A percentile compares a stretch with the other conserved stretches of the same genome.
These are phyloP conservation scores for Populus nigra DNA, from an alignment of 345 rosid species.

Conservation along the genomic window DNA sequence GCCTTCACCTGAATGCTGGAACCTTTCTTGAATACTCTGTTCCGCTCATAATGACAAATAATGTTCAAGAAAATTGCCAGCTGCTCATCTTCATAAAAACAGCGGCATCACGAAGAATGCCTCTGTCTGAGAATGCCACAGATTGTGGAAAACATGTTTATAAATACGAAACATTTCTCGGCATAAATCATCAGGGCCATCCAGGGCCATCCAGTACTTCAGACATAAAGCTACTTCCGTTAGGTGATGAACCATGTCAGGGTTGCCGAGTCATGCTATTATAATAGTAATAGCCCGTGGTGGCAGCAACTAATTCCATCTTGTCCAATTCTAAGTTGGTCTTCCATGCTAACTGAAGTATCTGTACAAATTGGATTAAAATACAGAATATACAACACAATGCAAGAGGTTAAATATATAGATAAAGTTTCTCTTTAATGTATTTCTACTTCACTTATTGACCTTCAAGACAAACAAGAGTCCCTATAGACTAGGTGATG, in stretches of 20 bases:
- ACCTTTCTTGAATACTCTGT: conserved; percentile 76
- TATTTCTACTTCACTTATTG: background rate
- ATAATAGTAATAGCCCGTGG: conserved; percentile 66
- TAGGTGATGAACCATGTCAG: conserved; percentile 27
- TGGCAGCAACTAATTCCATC: conserved; percentile 82
- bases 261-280: conserved; percentile 44
- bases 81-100: conserved; percentile 43
- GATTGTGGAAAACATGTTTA: conserved; percentile 59
- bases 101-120: conserved; percentile 48
- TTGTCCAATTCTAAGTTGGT: conserved; percentile 70
- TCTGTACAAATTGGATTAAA: conserved; percentile 21
- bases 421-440: background rate
- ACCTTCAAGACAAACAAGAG: background rate
- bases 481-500: background rate
- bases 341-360: conserved; percentile 14
- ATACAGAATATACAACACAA: conserved; percentile 12
- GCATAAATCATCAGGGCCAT: conserved; percentile 50
- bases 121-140: conserved; percentile 48
- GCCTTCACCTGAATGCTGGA: conserved; percentile 53
- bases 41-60: conserved; percentile 73
- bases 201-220: conserved; percentile 52
- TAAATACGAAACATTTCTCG: conserved; percentile 79
- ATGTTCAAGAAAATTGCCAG: conserved; percentile 74
- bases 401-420: background rate
- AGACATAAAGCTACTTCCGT: conserved; percentile 49